Conservation (phyloP, 306 rosid species). For the Hippophae tibetana region DNA sequence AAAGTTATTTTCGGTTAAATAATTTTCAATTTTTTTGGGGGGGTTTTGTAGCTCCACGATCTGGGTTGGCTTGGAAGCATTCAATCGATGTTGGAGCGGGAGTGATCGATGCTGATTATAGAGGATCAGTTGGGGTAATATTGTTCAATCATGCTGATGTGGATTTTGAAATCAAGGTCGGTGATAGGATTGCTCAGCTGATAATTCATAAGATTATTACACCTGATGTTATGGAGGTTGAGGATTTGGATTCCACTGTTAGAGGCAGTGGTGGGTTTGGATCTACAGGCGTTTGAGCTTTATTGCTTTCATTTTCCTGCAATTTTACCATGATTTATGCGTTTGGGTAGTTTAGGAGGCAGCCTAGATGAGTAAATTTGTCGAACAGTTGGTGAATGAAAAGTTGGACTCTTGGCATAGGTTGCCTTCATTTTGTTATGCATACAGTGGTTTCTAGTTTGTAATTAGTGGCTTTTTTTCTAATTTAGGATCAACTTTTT, state of each 20-base stretch:
- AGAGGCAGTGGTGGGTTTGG: constrained; percentile 82
- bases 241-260: constrained; percentile 55
- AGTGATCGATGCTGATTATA: constrained; percentile 76
- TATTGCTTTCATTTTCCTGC: no score
- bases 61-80: constrained; percentile 75
- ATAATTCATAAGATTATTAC: constrained; percentile 59
- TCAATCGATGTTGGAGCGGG: constrained; percentile 86
- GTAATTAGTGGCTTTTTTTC: no score
- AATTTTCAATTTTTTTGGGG: not conserved
- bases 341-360: no score
- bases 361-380: no score
- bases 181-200: constrained; percentile 79
- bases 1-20: not conserved
- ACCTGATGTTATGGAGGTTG: constrained; percentile 51
- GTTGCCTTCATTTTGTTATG: no score
- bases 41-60: constrained; percentile 45
- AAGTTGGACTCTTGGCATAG: no score
- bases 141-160: constrained; percentile 62
- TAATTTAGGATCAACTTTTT: no score
- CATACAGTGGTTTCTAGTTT: no score
- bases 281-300: constrained; percentile 63
- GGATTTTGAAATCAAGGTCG: constrained; percentile 56
- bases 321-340: no score
- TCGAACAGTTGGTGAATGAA: no score
- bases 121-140: constrained; percentile 73